Evolutionary conservation across 2,329 filamentous ascomycete genomes (phyloP), one percentile per base, ranked within the genome.

Genomic region (Setomelanomma holmii): DNA sequence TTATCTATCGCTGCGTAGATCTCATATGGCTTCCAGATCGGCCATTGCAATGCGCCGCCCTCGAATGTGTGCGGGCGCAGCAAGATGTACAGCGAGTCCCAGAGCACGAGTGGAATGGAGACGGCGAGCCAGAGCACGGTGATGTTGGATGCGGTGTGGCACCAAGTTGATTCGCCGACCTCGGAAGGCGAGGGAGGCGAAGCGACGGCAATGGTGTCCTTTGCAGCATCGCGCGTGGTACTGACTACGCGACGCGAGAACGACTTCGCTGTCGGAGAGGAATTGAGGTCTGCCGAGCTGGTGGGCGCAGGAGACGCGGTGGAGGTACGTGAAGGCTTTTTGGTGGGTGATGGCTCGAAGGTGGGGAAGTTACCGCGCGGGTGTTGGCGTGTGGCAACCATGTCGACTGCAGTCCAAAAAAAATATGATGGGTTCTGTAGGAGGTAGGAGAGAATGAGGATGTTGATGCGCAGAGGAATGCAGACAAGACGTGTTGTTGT

Each of bases 21-120:
- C 67, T 83, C 85, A 76, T 96, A 96, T 0, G 90, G 91, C 23
- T 76, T 78, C 83, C 85, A 96, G 36, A 96, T 65, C 1, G 89
- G 89, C 63, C 78, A 82, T 77, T 96, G 90, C 45, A 89, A 78
- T 40, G 75, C 76, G 14, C 91, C 91, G 61, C 90, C 90, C 0
- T 87, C 85, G 89, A 96, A 95, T 51, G 86, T 89, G 74, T 88
- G 84, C 23, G 92, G 92, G 17, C 92, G 89, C 47, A 90, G 78
- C 40, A 96, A 79, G 34, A 96, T 86, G 78, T 96, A 96, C 51
- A 80, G 79, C 23, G 84, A 84, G 77, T 96, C 92, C 92, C 92
- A 96, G 44, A 85, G 68, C 42, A 96, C 90, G 54, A 96, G 82
- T 1, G 90, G 90, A 14, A 95, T 77, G 17, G 89, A 92, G 55